phyloP scores from a whole-genome alignment of 2,329 filamentous ascomycete genomes.

The Fusarium secorum region DNA sequence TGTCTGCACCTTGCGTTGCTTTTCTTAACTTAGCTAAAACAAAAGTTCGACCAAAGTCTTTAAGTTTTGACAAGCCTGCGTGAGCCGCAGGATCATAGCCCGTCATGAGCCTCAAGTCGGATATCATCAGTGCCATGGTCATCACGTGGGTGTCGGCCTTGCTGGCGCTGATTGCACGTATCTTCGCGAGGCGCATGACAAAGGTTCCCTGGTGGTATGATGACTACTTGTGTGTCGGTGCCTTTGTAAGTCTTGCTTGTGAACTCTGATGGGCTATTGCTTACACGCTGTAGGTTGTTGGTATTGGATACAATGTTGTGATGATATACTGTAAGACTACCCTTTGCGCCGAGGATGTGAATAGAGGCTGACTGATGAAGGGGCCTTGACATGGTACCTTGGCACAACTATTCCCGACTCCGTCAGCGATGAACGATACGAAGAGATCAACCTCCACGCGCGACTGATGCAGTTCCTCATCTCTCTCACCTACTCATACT shows the following conservation, averaged over 20 bases:
- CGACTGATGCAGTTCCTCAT: conserved; percentile 30
- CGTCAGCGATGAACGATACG: conserved; percentile 7
- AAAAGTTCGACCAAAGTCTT: neutral
- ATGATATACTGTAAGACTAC: conserved; percentile 28
- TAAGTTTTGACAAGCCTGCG: neutral
- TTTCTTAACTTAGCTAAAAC: neutral
- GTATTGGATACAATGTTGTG: conserved; percentile 21
- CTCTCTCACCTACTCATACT: conserved; percentile 37
- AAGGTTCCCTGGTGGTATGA: conserved; percentile 39
- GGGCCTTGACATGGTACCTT: conserved; percentile 29
- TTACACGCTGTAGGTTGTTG: conserved; percentile 28
- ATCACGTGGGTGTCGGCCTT: conserved; percentile 37
- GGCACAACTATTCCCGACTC: conserved; percentile 24
- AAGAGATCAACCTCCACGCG: conserved; percentile 22
- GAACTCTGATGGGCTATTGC: neutral
- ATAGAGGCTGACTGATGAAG: conserved; percentile 12
- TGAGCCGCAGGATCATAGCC: conserved; percentile 7
- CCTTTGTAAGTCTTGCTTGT: conserved; percentile 30
- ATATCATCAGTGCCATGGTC: conserved; percentile 23
- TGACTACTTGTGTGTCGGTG: conserved; percentile 35
- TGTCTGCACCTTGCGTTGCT: neutral
- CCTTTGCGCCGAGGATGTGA: no score
- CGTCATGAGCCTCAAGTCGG: conserved; percentile 28
- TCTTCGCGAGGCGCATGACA: conserved; percentile 35
- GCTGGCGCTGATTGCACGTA: conserved; percentile 29